A percentile compares a stretch with the other conserved stretches of the same genome.
Evolutionary conservation across 169 alveolate genomes (phyloP).

Genomic region (Plasmodium falciparum): DNA sequence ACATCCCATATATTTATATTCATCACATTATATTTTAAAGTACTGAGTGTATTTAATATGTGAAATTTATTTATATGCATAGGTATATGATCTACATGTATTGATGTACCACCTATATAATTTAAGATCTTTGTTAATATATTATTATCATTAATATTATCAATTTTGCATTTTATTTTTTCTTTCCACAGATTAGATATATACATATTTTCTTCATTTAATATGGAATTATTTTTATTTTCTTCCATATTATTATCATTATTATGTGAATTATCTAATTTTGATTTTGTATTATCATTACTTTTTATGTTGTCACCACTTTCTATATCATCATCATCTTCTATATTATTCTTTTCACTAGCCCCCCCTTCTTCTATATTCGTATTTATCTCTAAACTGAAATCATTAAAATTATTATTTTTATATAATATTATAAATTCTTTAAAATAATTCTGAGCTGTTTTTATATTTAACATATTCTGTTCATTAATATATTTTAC

Average conservation of each 20-base stretch:
- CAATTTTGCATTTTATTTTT: conserved; percentile 72
- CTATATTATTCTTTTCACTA: background rate
- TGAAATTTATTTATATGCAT: conserved; percentile 44
- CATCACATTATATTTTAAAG: conserved; percentile 11
- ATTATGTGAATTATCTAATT: background rate
- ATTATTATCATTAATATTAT: conserved; percentile 58
- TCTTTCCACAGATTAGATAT: conserved; percentile 47
- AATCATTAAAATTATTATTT: conserved; percentile 46
- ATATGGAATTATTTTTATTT: background rate
- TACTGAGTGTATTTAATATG: conserved; percentile 31
- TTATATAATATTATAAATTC: conserved; percentile 66
- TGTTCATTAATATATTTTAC: conserved; percentile 74
- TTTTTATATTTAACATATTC: conserved; percentile 22
- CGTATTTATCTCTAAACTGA: conserved; percentile 61
- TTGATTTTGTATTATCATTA: background rate
- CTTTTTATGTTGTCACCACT: conserved; percentile 1
- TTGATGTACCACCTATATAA: conserved; percentile 20
- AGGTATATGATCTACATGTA: conserved; percentile 50
- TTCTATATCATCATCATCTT: background rate
- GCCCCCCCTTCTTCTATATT: conserved; percentile 11
- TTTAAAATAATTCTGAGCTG: conserved; percentile 61
- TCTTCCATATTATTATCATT: conserved; percentile 1
- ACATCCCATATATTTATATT: conserved; percentile 72
- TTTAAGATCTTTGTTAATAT: conserved; percentile 46
- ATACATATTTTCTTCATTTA: conserved; percentile 11